Evolutionary conservation across 75 land plant species (phyloP).

Genomic region (Cryptomeria japonica): DNA sequence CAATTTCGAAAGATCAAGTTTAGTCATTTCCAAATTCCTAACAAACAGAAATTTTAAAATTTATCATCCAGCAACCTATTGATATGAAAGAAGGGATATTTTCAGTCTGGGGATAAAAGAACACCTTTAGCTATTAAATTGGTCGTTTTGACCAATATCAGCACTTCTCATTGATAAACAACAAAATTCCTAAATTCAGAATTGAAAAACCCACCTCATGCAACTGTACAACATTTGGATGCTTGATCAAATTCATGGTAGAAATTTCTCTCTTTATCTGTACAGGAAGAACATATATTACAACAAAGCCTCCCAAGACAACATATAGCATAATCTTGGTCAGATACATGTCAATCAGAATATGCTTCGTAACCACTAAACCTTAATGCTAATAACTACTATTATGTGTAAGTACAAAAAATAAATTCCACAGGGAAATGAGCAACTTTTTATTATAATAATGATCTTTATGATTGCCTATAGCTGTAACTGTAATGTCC

Average conservation of each 20-base stretch:
- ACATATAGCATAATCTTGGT: background rate
- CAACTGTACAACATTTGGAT: constrained; percentile 26
- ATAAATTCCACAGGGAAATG: background rate
- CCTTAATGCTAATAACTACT: background rate
- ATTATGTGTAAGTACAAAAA: background rate
- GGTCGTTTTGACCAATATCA: too few relatives aligned
- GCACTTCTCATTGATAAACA: background rate
- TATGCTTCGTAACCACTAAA: background rate
- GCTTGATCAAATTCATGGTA: constrained; percentile 27
- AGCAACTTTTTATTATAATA: background rate
- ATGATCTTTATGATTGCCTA: background rate
- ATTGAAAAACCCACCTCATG: constrained; percentile 19
- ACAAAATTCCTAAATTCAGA: constrained; percentile 6
- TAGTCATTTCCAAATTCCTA: background rate
- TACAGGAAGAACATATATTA: background rate
- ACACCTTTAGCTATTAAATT: background rate
- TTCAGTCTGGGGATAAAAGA: background rate
- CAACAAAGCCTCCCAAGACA: background rate
- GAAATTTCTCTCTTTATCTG: constrained; percentile 31
- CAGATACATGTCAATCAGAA: background rate
- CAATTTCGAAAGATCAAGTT: background rate
- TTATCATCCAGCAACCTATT: background rate
- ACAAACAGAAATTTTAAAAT: background rate
- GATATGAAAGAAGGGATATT: background rate
- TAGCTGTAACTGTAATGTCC: too few relatives aligned